A percentile compares a stretch with the other conserved stretches of the same genome.
phyloP scores from a whole-genome alignment of 257 asterid species.

The Cruciata laevipes region DNA sequence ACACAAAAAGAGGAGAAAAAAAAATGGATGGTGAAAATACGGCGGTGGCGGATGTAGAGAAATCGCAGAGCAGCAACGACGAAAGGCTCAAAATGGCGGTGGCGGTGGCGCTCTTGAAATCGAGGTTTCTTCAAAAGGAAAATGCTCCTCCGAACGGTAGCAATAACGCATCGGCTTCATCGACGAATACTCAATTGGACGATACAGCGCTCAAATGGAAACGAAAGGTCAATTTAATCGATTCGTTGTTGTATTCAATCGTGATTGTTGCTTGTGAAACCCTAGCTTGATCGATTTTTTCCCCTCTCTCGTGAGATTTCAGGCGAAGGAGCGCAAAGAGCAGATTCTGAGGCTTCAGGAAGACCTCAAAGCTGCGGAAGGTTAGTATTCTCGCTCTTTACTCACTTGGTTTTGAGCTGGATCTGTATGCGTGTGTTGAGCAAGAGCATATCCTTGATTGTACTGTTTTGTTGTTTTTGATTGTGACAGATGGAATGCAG shows the following conservation, averaged over 20 bases:
- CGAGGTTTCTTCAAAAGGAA: conserved; percentile 39
- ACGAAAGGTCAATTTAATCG: conserved; percentile 37
- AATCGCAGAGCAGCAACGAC: conserved; percentile 19
- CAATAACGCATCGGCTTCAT: not conserved
- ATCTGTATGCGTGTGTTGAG: not conserved
- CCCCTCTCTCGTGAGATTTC: conserved; percentile 8
- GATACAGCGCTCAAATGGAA: conserved; percentile 66
- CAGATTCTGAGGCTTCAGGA: conserved; percentile 73
- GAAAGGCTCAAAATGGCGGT: conserved; percentile 60
- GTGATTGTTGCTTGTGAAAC: not conserved
- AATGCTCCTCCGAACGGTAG: conserved; percentile 6
- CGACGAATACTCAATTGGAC: conserved; percentile 28
- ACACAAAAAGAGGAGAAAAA: no score
- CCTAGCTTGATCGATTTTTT: conserved; percentile 13
- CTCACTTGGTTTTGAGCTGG: not conserved
- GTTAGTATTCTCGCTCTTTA: conserved; percentile 22
- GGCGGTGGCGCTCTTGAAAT: conserved; percentile 54
- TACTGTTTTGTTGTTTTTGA: conserved; percentile 7
- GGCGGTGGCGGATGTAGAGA: conserved; percentile 37
- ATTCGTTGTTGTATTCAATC: not conserved
- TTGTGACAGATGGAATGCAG: conserved; percentile 52
- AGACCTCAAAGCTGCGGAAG: conserved; percentile 81
- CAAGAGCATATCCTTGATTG: not conserved
- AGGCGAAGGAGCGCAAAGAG: conserved; percentile 78
- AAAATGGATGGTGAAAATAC: not conserved